A percentile compares a stretch with the other conserved stretches of the same genome.
Conservation (phyloP, 139 green algal genomes). For the Tetradesmus lagerheimii region DNA sequence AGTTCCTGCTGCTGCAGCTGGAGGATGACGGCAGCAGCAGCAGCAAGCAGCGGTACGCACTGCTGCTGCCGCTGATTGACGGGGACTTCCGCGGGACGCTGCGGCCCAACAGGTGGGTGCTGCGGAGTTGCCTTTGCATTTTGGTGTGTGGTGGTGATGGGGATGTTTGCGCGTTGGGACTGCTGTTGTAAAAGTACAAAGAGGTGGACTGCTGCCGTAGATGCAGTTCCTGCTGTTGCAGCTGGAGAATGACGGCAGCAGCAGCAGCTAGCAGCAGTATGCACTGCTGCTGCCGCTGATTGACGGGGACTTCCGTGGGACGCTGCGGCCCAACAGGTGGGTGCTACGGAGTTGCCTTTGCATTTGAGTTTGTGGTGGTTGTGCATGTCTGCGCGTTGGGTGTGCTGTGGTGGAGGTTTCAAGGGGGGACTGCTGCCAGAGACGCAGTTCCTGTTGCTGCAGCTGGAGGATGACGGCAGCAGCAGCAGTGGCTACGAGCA, state of each 20-base stretch:
- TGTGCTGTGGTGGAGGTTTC: too few relatives aligned
- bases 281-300: conserved; percentile 88
- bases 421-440: conserved; percentile 92
- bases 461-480: conserved; percentile 67
- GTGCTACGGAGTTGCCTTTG: background rate
- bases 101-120: conserved; percentile 56
- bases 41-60: conserved; percentile 69
- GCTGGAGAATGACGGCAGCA: conserved; percentile 58
- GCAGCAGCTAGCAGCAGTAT: conserved; percentile 64
- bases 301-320: conserved; percentile 81
- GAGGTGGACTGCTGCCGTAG: conserved; percentile 91
- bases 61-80: conserved; percentile 89
- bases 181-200: too few relatives aligned
- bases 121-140: background rate
- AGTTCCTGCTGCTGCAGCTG: conserved; percentile 93
- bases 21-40: conserved; percentile 36
- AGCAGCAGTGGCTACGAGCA: conserved; percentile 45
- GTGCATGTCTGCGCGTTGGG: too few relatives aligned
- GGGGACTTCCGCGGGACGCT: conserved; percentile 83
- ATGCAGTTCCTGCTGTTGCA: conserved; percentile 95
- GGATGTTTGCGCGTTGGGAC: too few relatives aligned
- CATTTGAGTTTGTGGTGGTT: background rate
- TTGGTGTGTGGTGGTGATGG: background rate
- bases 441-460: conserved; percentile 93
- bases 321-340: conserved; percentile 69